Percentiles rank a stretch among this genome's conserved stretches.
Conservation (phyloP, 305 asterid genomes). For the Coffea humblotiana region DNA sequence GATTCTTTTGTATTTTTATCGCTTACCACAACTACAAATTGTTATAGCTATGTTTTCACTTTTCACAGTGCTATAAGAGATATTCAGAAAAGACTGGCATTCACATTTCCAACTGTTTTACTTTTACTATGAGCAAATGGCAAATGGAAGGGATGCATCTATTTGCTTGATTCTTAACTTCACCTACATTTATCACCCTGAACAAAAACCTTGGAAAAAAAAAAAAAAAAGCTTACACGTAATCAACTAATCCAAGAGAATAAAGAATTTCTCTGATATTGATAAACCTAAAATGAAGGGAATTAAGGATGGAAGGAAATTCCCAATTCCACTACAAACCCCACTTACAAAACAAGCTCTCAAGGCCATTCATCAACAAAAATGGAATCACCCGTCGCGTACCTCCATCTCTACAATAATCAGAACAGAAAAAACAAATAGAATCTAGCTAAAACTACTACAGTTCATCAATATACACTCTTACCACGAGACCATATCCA, state of each 20-base stretch:
- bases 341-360: neutral
- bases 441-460: neutral
- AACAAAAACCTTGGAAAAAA: neutral
- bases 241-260: neutral
- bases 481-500: neutral
- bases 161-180: neutral
- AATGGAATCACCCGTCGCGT: neutral
- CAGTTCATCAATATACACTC: constrained; percentile 8
- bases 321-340: constrained; percentile 1
- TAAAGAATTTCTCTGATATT: neutral
- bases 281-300: neutral
- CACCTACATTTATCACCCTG: neutral
- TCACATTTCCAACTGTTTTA: neutral
- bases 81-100: neutral
- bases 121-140: neutral
- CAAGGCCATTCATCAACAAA: neutral
- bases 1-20: too few relatives aligned
- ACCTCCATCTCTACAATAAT: neutral
- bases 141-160: neutral
- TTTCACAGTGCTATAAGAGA: neutral
- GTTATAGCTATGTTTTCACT: too few relatives aligned
- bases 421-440: neutral
- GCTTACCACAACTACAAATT: too few relatives aligned
- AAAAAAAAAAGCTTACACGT: neutral
- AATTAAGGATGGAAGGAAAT: neutral